Evolutionary conservation across 2,329 filamentous ascomycete species (phyloP).

Genomic region (Aspergillus caelatus): DNA sequence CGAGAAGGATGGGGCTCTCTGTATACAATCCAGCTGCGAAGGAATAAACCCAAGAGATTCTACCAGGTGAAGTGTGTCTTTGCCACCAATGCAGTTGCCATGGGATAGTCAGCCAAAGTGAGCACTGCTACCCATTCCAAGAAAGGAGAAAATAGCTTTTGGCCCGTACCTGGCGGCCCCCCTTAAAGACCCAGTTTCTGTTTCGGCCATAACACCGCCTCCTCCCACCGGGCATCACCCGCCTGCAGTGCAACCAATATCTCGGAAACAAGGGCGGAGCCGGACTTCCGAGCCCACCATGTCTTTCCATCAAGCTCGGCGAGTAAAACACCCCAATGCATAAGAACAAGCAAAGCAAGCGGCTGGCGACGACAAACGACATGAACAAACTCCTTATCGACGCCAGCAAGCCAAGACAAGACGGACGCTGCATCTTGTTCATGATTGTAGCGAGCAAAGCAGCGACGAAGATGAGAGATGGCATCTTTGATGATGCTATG

Average conservation of each 20-base stretch:
- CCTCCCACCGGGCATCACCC: constrained; percentile 27
- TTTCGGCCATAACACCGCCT: constrained; percentile 34
- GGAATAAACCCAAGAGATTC: too few relatives aligned
- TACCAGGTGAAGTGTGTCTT: too few relatives aligned
- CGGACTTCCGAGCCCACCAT: constrained; percentile 42
- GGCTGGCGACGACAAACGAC: constrained; percentile 33
- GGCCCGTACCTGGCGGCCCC: neutral
- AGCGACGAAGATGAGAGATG: constrained; percentile 31
- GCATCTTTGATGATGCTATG: constrained; percentile 35
- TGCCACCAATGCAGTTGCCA: neutral
- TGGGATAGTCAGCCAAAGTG: neutral
- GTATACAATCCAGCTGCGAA: too few relatives aligned
- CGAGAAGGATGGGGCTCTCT: too few relatives aligned
- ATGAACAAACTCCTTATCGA: constrained; percentile 37
- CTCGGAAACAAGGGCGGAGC: constrained; percentile 33
- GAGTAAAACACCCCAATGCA: constrained; percentile 41
- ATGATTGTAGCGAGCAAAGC: constrained; percentile 30
- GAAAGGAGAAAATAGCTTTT: neutral
- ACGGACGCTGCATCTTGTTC: constrained; percentile 33
- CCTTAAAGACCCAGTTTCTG: constrained; percentile 31
- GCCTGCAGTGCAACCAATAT: constrained; percentile 25
- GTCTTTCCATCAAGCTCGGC: constrained; percentile 33
- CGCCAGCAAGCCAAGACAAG: constrained; percentile 37
- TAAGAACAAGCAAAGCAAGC: constrained; percentile 35
- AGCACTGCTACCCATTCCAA: neutral